These are phyloP conservation scores for Apiospora phragmitis DNA, from an alignment of 2,329 filamentous ascomycete species.

Conservation along the genomic window DNA sequence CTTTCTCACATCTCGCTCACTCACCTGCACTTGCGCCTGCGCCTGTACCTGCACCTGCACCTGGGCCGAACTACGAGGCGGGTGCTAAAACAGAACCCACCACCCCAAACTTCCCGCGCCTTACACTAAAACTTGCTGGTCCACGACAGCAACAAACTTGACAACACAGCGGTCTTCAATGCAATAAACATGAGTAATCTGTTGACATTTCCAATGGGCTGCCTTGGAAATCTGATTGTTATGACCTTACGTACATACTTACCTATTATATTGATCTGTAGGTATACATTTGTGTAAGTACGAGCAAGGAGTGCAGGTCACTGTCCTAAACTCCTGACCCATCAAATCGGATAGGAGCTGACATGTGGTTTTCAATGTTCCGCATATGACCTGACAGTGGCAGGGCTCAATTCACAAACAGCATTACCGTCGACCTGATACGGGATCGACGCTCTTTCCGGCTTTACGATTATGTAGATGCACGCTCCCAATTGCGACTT, in stretches of 20 bases:
- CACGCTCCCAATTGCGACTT: background rate
- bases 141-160: background rate
- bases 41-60: too few species aligned
- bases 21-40: background rate
- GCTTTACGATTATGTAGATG: background rate
- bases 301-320: too few species aligned
- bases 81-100: conserved; percentile 5
- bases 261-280: too few species aligned
- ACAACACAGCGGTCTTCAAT: background rate
- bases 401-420: background rate
- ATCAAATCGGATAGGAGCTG: background rate
- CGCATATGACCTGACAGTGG: background rate
- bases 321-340: background rate
- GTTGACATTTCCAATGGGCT: too few species aligned
- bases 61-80: background rate
- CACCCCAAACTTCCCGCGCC: background rate
- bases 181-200: background rate
- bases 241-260: too few species aligned
- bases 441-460: background rate
- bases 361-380: background rate
- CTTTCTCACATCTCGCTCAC: background rate
- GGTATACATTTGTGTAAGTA: too few species aligned
- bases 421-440: background rate
- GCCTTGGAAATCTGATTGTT: background rate
- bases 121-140: background rate